A percentile compares a stretch with the other conserved stretches of the same genome.
Evolutionary conservation across 805 yeast species (phyloP).

Genomic region (Maudiozyma pseudohumilis): DNA sequence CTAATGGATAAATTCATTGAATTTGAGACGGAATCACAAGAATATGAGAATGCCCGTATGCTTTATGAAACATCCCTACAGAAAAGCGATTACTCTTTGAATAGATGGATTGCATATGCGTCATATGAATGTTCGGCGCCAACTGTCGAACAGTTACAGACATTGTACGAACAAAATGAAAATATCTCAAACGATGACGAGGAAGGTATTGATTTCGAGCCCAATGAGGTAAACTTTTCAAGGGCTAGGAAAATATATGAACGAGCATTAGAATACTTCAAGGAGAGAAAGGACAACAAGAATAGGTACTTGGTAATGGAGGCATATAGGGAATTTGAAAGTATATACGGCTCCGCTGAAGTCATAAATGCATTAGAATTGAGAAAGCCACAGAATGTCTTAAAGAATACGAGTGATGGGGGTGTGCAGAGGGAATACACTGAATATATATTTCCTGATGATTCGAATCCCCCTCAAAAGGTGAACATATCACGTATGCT

Average conservation of each 20-base stretch:
- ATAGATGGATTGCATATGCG: slow-evolving; percentile 57
- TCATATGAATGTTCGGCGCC: slow-evolving; percentile 62
- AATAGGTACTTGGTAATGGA: slow-evolving; percentile 47
- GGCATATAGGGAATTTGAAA: slow-evolving; percentile 57
- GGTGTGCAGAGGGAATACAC: slow-evolving; percentile 44
- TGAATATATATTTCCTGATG: slow-evolving; percentile 64
- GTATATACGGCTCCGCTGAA: slow-evolving; percentile 43
- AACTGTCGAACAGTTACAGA: slow-evolving; percentile 30
- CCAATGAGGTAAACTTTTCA: slow-evolving; percentile 40
- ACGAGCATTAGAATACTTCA: slow-evolving; percentile 40
- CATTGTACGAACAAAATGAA: slow-evolving; percentile 13
- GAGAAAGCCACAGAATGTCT: slow-evolving; percentile 47
- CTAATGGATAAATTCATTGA: slow-evolving; percentile 39
- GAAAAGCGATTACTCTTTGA: slow-evolving; percentile 27
- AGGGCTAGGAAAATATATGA: slow-evolving; percentile 50
- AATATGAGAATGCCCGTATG: slow-evolving; percentile 45
- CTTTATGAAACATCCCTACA: slow-evolving; percentile 36
- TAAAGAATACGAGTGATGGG: slow-evolving; percentile 21
- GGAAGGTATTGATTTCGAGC: slow-evolving; percentile 40
- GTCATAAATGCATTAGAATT: slow-evolving; percentile 30
- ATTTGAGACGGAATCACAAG: slow-evolving; percentile 49
- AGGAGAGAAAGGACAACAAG: slow-evolving; percentile 28
- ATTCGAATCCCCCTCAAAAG: slow-evolving; percentile 22
- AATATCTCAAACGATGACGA: slow-evolving; percentile 30
- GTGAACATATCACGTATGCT: slow-evolving; percentile 29